These are phyloP conservation scores for Cutaneotrichosporon sp. DNA, from an alignment of 1,284 basidiomycete genomes.

Conservation along the genomic window DNA sequence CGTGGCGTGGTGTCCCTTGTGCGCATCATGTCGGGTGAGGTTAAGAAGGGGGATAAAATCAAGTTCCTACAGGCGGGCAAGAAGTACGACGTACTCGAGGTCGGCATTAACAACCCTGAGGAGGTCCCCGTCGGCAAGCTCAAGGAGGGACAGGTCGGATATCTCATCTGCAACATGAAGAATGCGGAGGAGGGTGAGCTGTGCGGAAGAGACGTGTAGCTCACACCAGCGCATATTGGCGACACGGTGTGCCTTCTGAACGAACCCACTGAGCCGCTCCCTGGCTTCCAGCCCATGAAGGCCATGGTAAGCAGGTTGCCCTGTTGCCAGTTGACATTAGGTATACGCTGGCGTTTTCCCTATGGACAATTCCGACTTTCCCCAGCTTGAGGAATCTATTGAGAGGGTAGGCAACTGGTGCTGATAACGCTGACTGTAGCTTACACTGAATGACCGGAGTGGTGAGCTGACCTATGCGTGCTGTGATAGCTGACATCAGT, in stretches of 20 bases:
- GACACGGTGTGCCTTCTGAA: conserved; percentile 83
- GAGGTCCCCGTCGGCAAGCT: conserved; percentile 67
- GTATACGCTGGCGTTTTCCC: conserved; percentile 93
- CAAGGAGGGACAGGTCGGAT: conserved; percentile 81
- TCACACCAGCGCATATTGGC: conserved; percentile 52
- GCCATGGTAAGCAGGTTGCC: conserved; percentile 62
- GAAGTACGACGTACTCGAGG: conserved; percentile 84
- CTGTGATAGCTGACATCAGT: conserved; percentile 49
- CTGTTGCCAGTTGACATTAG: not conserved
- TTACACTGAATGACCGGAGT: conserved; percentile 43
- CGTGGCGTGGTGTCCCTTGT: conserved; percentile 92
- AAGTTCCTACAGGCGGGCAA: conserved; percentile 79
- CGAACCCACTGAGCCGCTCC: conserved; percentile 73
- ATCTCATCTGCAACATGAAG: conserved; percentile 89
- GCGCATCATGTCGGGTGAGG: conserved; percentile 59
- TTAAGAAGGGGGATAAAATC: conserved; percentile 79
- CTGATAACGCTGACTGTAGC: conserved; percentile 19
- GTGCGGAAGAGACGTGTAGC: not conserved
- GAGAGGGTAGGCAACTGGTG: conserved; percentile 60
- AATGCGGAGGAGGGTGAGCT: conserved; percentile 83
- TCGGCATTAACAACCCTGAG: conserved; percentile 90
- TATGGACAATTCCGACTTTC: conserved; percentile 82
- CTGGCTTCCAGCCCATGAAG: conserved; percentile 88
- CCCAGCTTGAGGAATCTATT: conserved; percentile 93
- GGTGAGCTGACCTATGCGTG: not conserved